phyloP scores from a whole-genome alignment of 352 stramenopile species.

The Poterioochromonas sp. region DNA sequence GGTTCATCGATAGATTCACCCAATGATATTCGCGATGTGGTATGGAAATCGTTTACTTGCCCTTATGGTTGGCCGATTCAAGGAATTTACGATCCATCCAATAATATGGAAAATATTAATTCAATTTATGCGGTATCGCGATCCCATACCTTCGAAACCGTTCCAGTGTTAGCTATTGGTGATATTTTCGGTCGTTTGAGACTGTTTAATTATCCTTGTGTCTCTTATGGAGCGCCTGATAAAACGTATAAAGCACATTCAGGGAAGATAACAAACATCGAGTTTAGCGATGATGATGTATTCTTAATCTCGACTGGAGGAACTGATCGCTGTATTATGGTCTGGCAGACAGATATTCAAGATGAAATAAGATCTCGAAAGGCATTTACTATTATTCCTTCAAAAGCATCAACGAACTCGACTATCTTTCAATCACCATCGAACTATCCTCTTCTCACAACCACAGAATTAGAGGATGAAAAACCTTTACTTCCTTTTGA shows the following conservation, averaged over 20 bases:
- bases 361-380: conserved; percentile 52
- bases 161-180: conserved; percentile 52
- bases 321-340: conserved; percentile 48
- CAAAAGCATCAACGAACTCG: neutral
- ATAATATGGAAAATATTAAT: conserved; percentile 52
- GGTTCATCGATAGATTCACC: conserved; percentile 44
- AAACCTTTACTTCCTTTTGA: neutral
- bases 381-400: neutral
- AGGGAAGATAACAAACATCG: conserved; percentile 49
- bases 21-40: conserved; percentile 59
- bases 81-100: conserved; percentile 58
- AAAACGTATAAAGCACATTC: conserved; percentile 58
- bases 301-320: conserved; percentile 51
- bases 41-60: conserved; percentile 67
- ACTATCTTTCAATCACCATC: neutral
- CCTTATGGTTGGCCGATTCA: conserved; percentile 67
- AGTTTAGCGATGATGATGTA: conserved; percentile 53
- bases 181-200: conserved; percentile 69
- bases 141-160: conserved; percentile 52
- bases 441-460: neutral
- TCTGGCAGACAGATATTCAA: conserved; percentile 66
- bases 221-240: conserved; percentile 46
- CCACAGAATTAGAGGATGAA: neutral
- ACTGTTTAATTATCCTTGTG: conserved; percentile 59
- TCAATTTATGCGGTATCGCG: conserved; percentile 52